These are phyloP conservation scores for Leishmania mexicana DNA, from an alignment of 208 protist genomes.

Conservation along the genomic window DNA sequence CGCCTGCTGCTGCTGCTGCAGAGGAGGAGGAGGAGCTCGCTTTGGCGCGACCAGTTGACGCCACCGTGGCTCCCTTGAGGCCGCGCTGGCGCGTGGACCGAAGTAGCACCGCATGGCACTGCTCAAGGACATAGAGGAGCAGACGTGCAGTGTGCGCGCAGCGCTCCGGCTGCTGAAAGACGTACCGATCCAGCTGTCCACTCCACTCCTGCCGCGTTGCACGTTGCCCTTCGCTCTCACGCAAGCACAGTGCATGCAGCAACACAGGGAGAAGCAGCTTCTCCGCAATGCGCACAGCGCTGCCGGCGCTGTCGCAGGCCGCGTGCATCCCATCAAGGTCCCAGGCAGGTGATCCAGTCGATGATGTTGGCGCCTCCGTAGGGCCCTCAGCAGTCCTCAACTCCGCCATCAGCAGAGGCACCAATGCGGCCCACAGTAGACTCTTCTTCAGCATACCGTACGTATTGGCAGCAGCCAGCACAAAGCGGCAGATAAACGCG, in stretches of 20 bases:
- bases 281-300: constrained; percentile 20
- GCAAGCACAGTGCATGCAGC: constrained; percentile 59
- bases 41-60: too few relatives aligned
- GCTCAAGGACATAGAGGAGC: constrained; percentile 48
- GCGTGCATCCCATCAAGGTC: background rate
- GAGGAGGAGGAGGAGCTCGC: too few relatives aligned
- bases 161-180: constrained; percentile 27
- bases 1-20: background rate
- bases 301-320: background rate
- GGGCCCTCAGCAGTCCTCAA: background rate
- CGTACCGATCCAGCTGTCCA: constrained; percentile 26
- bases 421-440: constrained; percentile 19
- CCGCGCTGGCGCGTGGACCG: constrained; percentile 48
- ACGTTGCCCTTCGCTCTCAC: constrained; percentile 50
- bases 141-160: constrained; percentile 37
- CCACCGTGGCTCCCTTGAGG: constrained; percentile 12
- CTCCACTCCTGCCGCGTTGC: constrained; percentile 45
- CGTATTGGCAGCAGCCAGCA: constrained; percentile 41
- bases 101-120: constrained; percentile 39
- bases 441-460: constrained; percentile 45
- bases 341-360: background rate
- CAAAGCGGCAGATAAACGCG: constrained; percentile 57
- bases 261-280: constrained; percentile 48
- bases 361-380: background rate
- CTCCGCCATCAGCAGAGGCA: constrained; percentile 38